Percentiles rank a stretch among this genome's conserved stretches.
These are phyloP conservation scores for Vitis riparia DNA, from an alignment of 164 flowering plant species.

Conservation along the genomic window DNA sequence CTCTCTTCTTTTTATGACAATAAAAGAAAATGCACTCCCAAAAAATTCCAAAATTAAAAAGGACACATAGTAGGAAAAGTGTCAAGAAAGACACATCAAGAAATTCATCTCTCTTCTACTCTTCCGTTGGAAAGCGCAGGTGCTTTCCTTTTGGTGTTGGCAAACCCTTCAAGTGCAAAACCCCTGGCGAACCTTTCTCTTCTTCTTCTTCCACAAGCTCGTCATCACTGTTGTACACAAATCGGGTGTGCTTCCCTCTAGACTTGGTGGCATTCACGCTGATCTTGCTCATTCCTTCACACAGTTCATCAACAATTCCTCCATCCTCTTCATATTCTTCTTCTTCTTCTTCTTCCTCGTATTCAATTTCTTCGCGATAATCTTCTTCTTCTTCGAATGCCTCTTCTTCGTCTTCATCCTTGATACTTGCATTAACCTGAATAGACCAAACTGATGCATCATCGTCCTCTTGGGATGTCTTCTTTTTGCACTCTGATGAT, in stretches of 20 bases:
- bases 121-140: slow-evolving; percentile 42
- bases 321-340: slow-evolving; percentile 20
- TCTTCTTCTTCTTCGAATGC: slow-evolving; percentile 23
- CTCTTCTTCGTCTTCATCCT: slow-evolving; percentile 39
- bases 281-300: slow-evolving; percentile 47
- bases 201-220: slow-evolving; percentile 32
- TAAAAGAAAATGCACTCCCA: too few species aligned
- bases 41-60: too few species aligned
- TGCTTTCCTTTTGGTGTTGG: slow-evolving; percentile 68
- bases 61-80: too few species aligned
- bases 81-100: neutral
- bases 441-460: slow-evolving; percentile 68
- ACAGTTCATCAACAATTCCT: slow-evolving; percentile 44
- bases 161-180: slow-evolving; percentile 47
- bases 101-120: slow-evolving; percentile 12
- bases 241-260: slow-evolving; percentile 56
- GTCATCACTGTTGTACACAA: slow-evolving; percentile 62
- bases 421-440: slow-evolving; percentile 67
- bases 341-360: slow-evolving; percentile 16
- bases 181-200: slow-evolving; percentile 12
- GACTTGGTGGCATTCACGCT: slow-evolving; percentile 25
- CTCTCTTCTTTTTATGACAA: too few species aligned
- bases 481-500: slow-evolving; percentile 34
- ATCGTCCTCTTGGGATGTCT: slow-evolving; percentile 46
- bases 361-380: slow-evolving; percentile 5